These are phyloP conservation scores for Fusarium pininemorale DNA, from an alignment of 2,329 filamentous ascomycete genomes.

Conservation along the genomic window DNA sequence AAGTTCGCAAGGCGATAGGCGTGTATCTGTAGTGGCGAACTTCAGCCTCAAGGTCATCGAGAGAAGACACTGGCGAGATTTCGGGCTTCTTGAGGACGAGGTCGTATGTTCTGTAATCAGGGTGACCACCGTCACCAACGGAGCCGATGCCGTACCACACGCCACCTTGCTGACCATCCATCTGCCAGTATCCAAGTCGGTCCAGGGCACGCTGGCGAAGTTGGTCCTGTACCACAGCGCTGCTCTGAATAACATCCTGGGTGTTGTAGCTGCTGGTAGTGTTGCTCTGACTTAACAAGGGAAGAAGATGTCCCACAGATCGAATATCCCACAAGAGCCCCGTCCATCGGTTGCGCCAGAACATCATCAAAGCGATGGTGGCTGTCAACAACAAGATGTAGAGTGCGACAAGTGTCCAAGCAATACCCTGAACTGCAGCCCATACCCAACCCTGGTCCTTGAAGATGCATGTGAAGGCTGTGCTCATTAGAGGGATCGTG, in stretches of 20 bases:
- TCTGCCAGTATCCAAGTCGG: conserved; percentile 87
- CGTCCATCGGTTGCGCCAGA: conserved; percentile 72
- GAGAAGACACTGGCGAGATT: conserved; percentile 45
- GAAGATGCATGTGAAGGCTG: conserved; percentile 73
- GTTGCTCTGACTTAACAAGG: conserved; percentile 83
- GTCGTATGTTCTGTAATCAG: conserved; percentile 35
- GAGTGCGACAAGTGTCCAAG: conserved; percentile 79
- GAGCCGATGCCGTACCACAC: conserved; percentile 82
- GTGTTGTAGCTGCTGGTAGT: conserved; percentile 76
- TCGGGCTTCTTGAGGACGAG: conserved; percentile 43
- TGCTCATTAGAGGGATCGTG: conserved; percentile 82
- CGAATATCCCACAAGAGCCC: conserved; percentile 87
- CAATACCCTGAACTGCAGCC: conserved; percentile 79
- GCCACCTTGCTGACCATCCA: conserved; percentile 69
- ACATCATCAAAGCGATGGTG: conserved; percentile 63
- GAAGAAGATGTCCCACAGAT: conserved; percentile 82
- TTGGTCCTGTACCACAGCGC: conserved; percentile 62
- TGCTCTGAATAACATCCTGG: conserved; percentile 65
- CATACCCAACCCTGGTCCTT: conserved; percentile 75
- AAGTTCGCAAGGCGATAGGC: conserved; percentile 78
- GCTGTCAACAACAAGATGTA: conserved; percentile 75
- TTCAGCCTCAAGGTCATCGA: conserved; percentile 42
- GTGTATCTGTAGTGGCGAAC: conserved; percentile 67
- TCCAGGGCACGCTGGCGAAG: conserved; percentile 68
- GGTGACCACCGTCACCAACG: conserved; percentile 46